These are phyloP conservation scores for Rhizophora mangle DNA, from an alignment of 345 rosid species.

Conservation along the genomic window DNA sequence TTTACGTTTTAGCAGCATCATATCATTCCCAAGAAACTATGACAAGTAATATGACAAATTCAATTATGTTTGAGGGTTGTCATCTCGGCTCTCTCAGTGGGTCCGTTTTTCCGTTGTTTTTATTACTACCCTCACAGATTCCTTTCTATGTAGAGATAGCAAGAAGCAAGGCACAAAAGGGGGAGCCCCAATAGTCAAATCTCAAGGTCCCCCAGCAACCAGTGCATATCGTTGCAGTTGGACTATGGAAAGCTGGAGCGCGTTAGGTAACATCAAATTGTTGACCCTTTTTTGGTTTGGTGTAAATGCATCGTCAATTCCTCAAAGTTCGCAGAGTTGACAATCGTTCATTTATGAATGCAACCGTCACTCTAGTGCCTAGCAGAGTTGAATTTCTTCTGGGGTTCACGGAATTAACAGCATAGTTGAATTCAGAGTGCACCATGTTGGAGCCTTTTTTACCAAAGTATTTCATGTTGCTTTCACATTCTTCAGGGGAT, in stretches of 20 bases:
- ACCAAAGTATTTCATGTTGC: neutral
- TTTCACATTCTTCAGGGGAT: neutral
- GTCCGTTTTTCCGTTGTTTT: neutral
- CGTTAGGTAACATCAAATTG: neutral
- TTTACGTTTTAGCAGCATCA: neutral
- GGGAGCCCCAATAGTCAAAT: neutral
- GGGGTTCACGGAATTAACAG: too few relatives aligned
- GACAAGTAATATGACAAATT: slow-evolving; percentile 14
- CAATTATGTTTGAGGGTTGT: slow-evolving; percentile 1
- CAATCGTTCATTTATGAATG: neutral
- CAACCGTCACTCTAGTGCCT: neutral
- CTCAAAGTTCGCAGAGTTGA: neutral
- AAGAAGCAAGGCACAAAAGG: neutral
- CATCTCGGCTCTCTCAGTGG: neutral
- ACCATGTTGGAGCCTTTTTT: neutral
- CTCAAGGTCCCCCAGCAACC: neutral
- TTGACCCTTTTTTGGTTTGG: neutral
- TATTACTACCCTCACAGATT: neutral
- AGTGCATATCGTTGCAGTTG: neutral
- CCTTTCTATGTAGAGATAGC: neutral
- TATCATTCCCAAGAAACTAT: neutral
- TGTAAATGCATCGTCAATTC: slow-evolving; percentile 3
- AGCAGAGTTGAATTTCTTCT: neutral
- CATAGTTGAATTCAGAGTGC: neutral
- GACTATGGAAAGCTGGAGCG: neutral